Evolutionary conservation across 768 basidiomycete genomes (phyloP).

Genomic region (Lactarius evosmus): DNA sequence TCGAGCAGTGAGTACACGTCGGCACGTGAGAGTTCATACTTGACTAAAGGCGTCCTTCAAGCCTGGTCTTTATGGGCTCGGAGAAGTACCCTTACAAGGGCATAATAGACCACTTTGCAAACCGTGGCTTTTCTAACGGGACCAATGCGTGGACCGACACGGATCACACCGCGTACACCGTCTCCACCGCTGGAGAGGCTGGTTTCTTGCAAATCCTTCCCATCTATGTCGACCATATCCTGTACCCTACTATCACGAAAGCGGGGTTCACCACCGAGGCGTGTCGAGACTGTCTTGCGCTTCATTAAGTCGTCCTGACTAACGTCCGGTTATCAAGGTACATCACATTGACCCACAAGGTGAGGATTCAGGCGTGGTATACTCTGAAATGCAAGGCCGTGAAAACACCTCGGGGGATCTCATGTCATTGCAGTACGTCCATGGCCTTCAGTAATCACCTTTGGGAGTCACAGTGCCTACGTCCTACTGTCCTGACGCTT

Average conservation of each 20-base stretch:
- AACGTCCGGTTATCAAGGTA: slow-evolving; percentile 48
- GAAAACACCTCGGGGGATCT: slow-evolving; percentile 91
- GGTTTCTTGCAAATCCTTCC: slow-evolving; percentile 84
- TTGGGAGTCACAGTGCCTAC: not conserved
- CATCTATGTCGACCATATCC: slow-evolving; percentile 93
- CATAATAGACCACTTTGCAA: slow-evolving; percentile 90
- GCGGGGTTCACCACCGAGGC: slow-evolving; percentile 71
- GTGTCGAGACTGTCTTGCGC: slow-evolving; percentile 4
- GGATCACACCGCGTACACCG: slow-evolving; percentile 93
- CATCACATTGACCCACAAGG: slow-evolving; percentile 92
- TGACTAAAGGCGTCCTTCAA: slow-evolving; percentile 32
- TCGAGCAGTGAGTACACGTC: slow-evolving; percentile 76
- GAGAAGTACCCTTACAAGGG: slow-evolving; percentile 96
- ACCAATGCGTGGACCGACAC: slow-evolving; percentile 98
- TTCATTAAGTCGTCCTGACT: not conserved
- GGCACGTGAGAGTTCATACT: not conserved
- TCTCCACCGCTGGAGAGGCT: slow-evolving; percentile 91
- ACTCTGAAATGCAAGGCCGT: slow-evolving; percentile 95
- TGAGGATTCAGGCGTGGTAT: slow-evolving; percentile 92
- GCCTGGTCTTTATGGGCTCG: slow-evolving; percentile 92
- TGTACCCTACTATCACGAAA: slow-evolving; percentile 92
- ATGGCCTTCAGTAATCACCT: not conserved
- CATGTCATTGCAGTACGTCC: slow-evolving; percentile 75
- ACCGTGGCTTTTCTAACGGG: slow-evolving; percentile 87
- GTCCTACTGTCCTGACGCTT: slow-evolving; percentile 17